Evolutionary conservation across 768 basidiomycete species (phyloP), one percentile per base, ranked within the genome.

Genomic region (Tremella mesenterica): DNA sequence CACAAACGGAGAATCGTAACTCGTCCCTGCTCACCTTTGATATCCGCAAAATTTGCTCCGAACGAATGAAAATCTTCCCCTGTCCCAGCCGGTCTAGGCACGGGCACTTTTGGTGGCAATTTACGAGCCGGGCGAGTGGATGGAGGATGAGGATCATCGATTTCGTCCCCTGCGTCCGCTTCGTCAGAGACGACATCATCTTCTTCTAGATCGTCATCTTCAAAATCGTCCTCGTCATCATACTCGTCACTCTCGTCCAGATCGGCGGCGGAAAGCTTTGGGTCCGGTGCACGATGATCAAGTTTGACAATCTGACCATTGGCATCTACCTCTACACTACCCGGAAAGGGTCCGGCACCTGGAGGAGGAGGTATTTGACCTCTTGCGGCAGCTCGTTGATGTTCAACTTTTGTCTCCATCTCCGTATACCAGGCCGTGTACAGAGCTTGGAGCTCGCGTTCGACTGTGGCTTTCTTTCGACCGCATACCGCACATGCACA

Each of bases 371-470:
- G 84, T 65, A 91, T 80, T 34, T 84, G 86, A 58, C 89, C 86
- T 67, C 54, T 59, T 2, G 88, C 86, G 60, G 87, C 90, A 67
- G 88, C 86, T 39, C 69, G 59, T 52, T 73, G 72, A 31, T 73
- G 66, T 77, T 88, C 86, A 76, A 92, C 95, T 82, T 97, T 97
- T 79, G 86, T 85, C 81, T 95, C 89, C 79, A 99, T 85, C 81
- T 97, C 93, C 75, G 95, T 89, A 83, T 96, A 97, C 82, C 97
- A 99, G 79, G 92, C 91, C 81, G 96, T 93, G 82, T 99, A 99
- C 77, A 97, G 85, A 79, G 91, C 88, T 80, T 97, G 90, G 76
- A 99, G 86, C 80, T 99, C 95, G 78, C 92, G 88, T 79, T 99
- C 95, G 79, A 99, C 96, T 60, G 92, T 92, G 78, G 86, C 85